Evolutionary conservation across 2,329 filamentous ascomycete genomes (phyloP).

Genomic region (Fusarium compactum): DNA sequence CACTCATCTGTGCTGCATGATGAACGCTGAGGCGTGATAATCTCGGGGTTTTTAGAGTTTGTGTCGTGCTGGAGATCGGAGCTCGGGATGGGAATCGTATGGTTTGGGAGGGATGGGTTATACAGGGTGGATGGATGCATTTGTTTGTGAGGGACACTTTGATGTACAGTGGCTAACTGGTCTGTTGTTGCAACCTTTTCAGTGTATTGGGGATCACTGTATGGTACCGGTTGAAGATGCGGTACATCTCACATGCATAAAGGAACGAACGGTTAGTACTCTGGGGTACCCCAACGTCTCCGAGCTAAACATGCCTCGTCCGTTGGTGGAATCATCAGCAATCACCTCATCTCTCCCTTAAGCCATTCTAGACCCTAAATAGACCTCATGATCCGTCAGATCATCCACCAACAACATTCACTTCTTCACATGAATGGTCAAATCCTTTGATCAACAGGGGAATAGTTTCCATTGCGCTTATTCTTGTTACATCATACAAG

Average conservation of each 20-base stretch:
- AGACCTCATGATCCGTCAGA: constrained; percentile 16
- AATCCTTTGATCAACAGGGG: constrained; percentile 13
- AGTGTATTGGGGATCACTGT: not conserved
- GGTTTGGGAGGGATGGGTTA: not conserved
- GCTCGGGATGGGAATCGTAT: constrained; percentile 14
- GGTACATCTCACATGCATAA: constrained; percentile 9
- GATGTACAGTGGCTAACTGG: not conserved
- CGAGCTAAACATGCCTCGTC: constrained; percentile 6
- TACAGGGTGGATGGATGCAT: not conserved
- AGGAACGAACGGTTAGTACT: not conserved
- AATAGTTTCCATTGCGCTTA: constrained; percentile 15
- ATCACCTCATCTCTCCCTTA: not conserved
- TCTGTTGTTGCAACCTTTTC: not conserved
- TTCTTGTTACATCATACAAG: constrained; percentile 26
- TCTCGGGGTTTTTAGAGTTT: constrained; percentile 27
- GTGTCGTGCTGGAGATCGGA: constrained; percentile 6
- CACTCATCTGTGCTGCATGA: not conserved
- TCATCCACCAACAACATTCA: constrained; percentile 23
- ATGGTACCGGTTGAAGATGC: not conserved
- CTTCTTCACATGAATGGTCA: constrained; percentile 11
- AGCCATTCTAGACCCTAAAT: constrained; percentile 5
- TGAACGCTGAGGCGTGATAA: constrained; percentile 15
- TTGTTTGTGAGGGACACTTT: not conserved
- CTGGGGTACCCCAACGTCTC: constrained; percentile 19
- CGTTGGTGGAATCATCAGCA: constrained; percentile 31